Percentiles rank a stretch among this genome's conserved stretches.
phyloP scores from a whole-genome alignment of 176 grass and related monocot species.

The Avena atlantica region DNA sequence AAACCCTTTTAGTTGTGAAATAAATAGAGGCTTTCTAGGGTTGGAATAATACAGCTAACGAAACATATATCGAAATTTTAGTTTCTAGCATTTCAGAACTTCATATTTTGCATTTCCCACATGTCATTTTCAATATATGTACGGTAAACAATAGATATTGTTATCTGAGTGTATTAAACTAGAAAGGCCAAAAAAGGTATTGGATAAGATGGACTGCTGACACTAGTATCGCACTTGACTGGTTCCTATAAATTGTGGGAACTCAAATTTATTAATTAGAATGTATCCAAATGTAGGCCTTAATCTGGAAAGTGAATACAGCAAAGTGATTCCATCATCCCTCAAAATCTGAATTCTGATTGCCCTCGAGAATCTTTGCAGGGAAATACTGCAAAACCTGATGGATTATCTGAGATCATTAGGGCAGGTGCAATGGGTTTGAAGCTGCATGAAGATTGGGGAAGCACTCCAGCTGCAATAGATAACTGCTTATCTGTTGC shows the following conservation, averaged over 20 bases:
- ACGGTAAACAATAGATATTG: neutral
- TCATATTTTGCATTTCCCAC: slow-evolving; percentile 18
- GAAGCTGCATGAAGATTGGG: slow-evolving; percentile 98
- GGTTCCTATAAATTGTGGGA: neutral
- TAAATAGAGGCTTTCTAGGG: neutral
- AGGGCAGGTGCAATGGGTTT: slow-evolving; percentile 93
- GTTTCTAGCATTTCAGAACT: slow-evolving; percentile 12
- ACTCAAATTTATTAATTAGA: slow-evolving; percentile 10
- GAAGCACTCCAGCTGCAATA: slow-evolving; percentile 87
- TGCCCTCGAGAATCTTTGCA: slow-evolving; percentile 37
- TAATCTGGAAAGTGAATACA: neutral
- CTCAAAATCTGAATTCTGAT: neutral
- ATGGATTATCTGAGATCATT: slow-evolving; percentile 88
- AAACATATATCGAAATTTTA: slow-evolving; percentile 29
- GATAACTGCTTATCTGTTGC: slow-evolving; percentile 90
- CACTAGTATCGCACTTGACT: neutral
- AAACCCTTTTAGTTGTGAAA: slow-evolving; percentile 11
- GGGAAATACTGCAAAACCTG: slow-evolving; percentile 92
- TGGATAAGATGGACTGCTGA: neutral
- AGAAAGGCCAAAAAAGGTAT: neutral
- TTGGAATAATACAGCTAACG: neutral
- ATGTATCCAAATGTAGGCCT: neutral
- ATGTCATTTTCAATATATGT: slow-evolving; percentile 23
- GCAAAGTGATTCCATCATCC: neutral
- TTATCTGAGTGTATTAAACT: slow-evolving; percentile 14